phyloP scores from a whole-genome alignment of 768 basidiomycete genomes.

The Podaxis sp. region DNA sequence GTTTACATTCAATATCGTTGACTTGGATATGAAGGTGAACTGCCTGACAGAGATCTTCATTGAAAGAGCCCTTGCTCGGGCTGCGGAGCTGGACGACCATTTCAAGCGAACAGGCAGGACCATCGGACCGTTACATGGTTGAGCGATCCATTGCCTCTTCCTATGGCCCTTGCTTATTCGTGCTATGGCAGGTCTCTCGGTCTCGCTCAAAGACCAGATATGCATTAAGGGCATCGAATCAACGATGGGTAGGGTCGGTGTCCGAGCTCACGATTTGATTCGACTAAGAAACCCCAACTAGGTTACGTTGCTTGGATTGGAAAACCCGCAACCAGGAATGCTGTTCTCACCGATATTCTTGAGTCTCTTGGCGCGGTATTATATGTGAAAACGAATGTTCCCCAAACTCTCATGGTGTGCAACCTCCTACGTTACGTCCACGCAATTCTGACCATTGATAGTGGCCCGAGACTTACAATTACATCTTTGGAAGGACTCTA shows the following conservation, averaged over 20 bases:
- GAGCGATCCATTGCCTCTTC: conserved; percentile 10
- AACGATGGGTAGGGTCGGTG: conserved; percentile 50
- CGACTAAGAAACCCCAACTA: conserved; percentile 18
- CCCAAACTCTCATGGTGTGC: conserved; percentile 72
- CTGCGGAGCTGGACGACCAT: conserved; percentile 64
- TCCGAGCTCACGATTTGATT: neutral
- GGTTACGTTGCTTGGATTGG: conserved; percentile 79
- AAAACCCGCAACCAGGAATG: conserved; percentile 53
- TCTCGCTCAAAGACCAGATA: conserved; percentile 77
- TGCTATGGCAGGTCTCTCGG: conserved; percentile 44
- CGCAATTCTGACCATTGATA: conserved; percentile 22
- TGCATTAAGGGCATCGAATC: conserved; percentile 68
- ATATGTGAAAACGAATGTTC: conserved; percentile 75
- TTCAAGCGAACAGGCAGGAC: conserved; percentile 60
- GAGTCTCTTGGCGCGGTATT: conserved; percentile 66
- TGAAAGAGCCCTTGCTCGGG: conserved; percentile 64
- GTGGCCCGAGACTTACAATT: conserved; percentile 80
- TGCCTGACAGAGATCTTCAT: conserved; percentile 86
- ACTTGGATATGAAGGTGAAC: conserved; percentile 51
- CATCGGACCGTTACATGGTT: conserved; percentile 73
- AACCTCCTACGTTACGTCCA: neutral
- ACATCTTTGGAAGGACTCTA: conserved; percentile 74
- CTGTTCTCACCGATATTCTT: conserved; percentile 67
- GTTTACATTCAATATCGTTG: neutral
- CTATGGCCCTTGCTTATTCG: neutral